Base-by-base conservation (phyloP, 768 basidiomycete species). In the Hericium alpestre region DNA sequence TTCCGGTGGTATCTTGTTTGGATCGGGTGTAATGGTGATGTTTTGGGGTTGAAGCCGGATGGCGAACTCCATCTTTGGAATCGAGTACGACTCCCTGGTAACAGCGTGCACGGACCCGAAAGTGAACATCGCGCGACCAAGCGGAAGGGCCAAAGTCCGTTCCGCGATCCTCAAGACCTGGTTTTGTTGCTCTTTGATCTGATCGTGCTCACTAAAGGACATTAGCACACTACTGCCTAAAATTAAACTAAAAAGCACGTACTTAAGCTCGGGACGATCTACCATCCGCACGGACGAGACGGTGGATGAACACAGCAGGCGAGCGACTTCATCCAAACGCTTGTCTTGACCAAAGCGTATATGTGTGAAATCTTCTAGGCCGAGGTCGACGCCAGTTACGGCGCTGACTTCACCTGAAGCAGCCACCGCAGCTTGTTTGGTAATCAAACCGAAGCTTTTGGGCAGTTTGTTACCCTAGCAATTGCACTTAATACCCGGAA, bases 291-390 rank as follows among this genome's bases (percentile, higher is more conserved):
- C 78, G 1, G 81, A 78, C 0, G 87, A 78, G 16, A 88, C 70
- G 2, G 72, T 73, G 1, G 89, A 88, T 0, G 91, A 95, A 61
- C 88, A 90, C 16, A 99, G 70, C 81, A 98, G 89, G 1, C 92
- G 80, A 12, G 87, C 86, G 4, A 95, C 93, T 67, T 99, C 96
- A 48, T 93, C 89, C 37, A 99, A 68, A 39, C 95, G 79, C 18
- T 87, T 79, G 71, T 99, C 96, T 60, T 90, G 83, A 7, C 89
- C 89, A 65, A 97, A 97, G 3, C 95, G 82, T 51, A 93, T 87
- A 53, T 83, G 82, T 0, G 88, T 81, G 70, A 89, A 87, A 51
- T 87, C 84, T 50, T 85, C 80, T 39, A 84, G 69, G 52, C 83
- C 81, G 4, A 90, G 70, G 56, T 90, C 88, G 9, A 88, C 84